Percentiles rank a stretch among this genome's conserved stretches.
phyloP scores from a whole-genome alignment of 208 protist species.

The Acanthamoeba castellanii region DNA sequence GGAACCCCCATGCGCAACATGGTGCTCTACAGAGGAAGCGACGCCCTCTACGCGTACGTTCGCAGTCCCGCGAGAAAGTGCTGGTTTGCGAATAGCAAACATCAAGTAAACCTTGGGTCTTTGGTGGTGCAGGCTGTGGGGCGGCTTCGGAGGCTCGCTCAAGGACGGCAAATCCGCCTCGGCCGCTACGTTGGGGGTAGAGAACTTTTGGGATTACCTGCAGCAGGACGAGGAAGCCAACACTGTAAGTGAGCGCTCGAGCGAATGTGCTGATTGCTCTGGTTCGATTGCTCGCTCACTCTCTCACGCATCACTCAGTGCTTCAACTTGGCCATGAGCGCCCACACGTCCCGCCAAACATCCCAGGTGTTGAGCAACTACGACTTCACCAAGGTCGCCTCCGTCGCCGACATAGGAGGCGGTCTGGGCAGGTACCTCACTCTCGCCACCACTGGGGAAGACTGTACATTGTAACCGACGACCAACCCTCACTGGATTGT shows the following conservation, averaged over 20 bases:
- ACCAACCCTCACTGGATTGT: neutral
- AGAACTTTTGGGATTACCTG: neutral
- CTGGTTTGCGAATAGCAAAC: neutral
- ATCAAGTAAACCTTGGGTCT: neutral
- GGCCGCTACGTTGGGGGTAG: neutral
- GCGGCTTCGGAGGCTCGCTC: neutral
- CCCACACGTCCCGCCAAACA: neutral
- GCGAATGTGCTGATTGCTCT: too few species aligned
- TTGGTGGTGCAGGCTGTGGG: neutral
- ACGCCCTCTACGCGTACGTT: neutral
- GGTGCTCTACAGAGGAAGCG: neutral
- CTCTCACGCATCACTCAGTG: neutral
- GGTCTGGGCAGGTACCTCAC: neutral
- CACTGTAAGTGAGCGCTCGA: neutral
- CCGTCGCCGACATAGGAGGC: neutral
- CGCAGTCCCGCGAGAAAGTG: neutral
- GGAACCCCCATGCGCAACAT: neutral
- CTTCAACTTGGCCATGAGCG: conserved; percentile 4
- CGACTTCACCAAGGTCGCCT: neutral
- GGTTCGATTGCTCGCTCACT: neutral
- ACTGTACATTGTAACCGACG: neutral
- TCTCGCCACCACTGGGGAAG: neutral
- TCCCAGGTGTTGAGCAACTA: neutral
- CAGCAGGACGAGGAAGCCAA: neutral
- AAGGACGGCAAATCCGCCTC: neutral